Evolutionary conservation across 2,329 filamentous ascomycete genomes (phyloP).

Genomic region (Penicillium sp.): DNA sequence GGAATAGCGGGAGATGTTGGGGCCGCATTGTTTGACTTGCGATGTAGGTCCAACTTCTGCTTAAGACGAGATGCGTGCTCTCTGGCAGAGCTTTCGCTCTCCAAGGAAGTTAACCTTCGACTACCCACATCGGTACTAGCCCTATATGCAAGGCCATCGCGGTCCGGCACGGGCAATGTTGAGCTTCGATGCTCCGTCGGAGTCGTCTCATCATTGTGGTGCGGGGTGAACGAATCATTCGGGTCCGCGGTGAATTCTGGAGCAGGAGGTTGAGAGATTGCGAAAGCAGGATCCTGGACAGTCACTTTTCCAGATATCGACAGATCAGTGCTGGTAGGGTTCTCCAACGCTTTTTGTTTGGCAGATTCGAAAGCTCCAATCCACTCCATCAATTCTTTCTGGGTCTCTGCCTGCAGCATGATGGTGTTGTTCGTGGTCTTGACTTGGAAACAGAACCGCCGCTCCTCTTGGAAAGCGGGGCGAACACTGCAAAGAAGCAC

Average conservation of each 20-base stretch:
- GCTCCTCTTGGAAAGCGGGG: conserved; percentile 86
- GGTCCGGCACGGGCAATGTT: conserved; percentile 64
- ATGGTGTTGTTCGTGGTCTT: conserved; percentile 95
- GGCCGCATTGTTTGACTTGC: conserved; percentile 65
- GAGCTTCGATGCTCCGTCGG: conserved; percentile 57
- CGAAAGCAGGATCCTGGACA: conserved; percentile 72
- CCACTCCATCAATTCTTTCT: conserved; percentile 90
- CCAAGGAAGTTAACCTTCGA: conserved; percentile 51
- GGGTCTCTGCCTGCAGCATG: conserved; percentile 88
- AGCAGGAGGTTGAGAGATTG: conserved; percentile 82
- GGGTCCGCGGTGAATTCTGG: conserved; percentile 86
- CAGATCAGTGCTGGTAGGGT: conserved; percentile 55
- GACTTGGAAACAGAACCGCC: conserved; percentile 95
- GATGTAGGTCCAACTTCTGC: conserved; percentile 85
- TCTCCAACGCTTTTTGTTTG: conserved; percentile 87
- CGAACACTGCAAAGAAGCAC: conserved; percentile 91
- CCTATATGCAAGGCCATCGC: conserved; percentile 58
- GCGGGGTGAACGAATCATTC: conserved; percentile 62
- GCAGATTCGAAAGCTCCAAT: conserved; percentile 88
- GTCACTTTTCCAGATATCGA: conserved; percentile 44
- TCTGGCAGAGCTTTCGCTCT: conserved; percentile 58
- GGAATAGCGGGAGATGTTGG: conserved; percentile 44
- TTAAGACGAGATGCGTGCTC: conserved; percentile 88
- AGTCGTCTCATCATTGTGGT: conserved; percentile 55
- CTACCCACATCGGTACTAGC: conserved; percentile 69